Conservation (phyloP, 1,139 yeast species). For the Yamadazyma friedrichii region DNA sequence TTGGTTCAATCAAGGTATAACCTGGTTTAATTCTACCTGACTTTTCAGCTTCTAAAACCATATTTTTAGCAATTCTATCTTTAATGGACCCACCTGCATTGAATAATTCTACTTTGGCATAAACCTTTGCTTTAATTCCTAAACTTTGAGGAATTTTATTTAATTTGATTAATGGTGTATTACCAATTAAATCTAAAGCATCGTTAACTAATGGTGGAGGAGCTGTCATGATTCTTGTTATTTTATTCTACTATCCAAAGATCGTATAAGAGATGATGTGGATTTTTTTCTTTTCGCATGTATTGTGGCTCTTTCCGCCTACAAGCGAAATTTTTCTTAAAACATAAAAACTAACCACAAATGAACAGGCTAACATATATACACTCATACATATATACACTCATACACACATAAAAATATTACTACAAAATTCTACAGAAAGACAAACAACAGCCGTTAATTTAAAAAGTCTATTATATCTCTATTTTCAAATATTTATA, state of each 20-base stretch:
- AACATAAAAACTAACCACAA: neutral
- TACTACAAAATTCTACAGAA: too few species aligned
- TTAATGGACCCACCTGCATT: conserved; percentile 73
- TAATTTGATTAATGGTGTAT: conserved; percentile 76
- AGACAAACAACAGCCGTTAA: too few species aligned
- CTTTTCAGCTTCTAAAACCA: conserved; percentile 82
- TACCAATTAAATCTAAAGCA: conserved; percentile 69
- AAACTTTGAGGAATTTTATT: conserved; percentile 75
- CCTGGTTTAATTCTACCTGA: conserved; percentile 82
- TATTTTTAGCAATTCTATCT: conserved; percentile 63
- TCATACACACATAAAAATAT: too few species aligned
- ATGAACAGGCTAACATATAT: neutral
- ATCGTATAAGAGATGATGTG: conserved; percentile 1
- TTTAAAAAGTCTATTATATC: neutral
- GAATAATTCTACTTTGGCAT: conserved; percentile 64
- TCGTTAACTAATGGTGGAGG: conserved; percentile 40
- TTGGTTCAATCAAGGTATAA: conserved; percentile 83
- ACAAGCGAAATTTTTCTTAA: too few species aligned
- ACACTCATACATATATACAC: too few species aligned
- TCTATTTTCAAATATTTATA: conserved; percentile 25
- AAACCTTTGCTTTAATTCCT: conserved; percentile 64
- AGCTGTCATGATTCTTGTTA: conserved; percentile 13
- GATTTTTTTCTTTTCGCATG: neutral
- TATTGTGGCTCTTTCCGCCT: conserved; percentile 1
- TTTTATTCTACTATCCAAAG: neutral